These are phyloP conservation scores for Sonneratia alba DNA, from an alignment of 345 rosid genomes.

Conservation along the genomic window DNA sequence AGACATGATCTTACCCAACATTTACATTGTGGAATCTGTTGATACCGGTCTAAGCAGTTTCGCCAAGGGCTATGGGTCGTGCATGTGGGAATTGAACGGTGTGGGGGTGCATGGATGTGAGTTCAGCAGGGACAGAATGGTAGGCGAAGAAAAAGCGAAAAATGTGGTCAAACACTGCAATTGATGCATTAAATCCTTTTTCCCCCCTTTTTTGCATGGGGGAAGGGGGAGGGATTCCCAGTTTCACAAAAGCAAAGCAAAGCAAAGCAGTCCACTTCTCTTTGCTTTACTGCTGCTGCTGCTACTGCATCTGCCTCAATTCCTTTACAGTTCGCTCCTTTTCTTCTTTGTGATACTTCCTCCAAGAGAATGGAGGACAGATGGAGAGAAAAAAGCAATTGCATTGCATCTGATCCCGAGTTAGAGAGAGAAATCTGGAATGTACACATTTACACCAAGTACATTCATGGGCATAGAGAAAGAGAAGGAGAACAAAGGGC, in stretches of 20 bases:
- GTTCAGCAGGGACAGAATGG: not conserved
- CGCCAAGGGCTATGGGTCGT: too few species aligned
- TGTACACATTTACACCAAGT: too few species aligned
- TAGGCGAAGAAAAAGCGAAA: not conserved
- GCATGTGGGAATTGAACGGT: not conserved
- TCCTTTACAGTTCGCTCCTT: not conserved
- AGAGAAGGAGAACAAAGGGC: too few species aligned
- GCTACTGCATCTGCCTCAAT: not conserved
- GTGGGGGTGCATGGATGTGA: too few species aligned
- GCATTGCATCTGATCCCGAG: not conserved
- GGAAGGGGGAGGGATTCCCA: not conserved
- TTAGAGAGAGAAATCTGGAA: not conserved
- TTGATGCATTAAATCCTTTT: not conserved
- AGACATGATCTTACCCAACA: too few species aligned
- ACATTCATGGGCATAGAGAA: too few species aligned
- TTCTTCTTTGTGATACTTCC: not conserved
- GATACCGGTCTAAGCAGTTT: too few species aligned
- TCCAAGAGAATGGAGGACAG: constrained; percentile 12
- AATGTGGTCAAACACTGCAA: not conserved
- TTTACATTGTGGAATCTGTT: too few species aligned
- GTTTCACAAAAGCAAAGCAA: not conserved
- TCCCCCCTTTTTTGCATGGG: not conserved
- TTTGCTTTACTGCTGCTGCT: not conserved
- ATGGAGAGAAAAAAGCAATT: not conserved
- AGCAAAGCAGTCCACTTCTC: not conserved